phyloP scores from a whole-genome alignment of 2,329 filamentous ascomycete genomes.

The Paramyrothecium roridum region DNA sequence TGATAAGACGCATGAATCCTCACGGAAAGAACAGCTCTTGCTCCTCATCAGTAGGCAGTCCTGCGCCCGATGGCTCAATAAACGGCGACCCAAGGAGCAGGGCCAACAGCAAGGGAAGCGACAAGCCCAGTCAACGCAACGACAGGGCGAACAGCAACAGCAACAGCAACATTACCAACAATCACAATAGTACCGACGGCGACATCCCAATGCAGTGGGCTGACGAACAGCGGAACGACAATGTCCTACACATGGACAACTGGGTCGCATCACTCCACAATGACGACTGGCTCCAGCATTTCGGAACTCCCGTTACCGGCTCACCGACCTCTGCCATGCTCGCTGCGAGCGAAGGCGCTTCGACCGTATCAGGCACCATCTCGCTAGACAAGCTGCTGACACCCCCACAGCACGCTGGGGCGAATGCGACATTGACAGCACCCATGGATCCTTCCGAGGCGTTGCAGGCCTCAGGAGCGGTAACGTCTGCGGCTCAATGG shows the following conservation, averaged over 20 bases:
- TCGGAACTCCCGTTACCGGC: not conserved
- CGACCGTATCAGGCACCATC: not conserved
- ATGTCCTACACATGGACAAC: not conserved
- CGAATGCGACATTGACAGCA: not conserved
- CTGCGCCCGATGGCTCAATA: not conserved
- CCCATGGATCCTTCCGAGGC: not conserved
- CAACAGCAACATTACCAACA: not conserved
- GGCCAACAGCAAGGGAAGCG: not conserved
- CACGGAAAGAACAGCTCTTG: not conserved
- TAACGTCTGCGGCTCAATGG: not conserved
- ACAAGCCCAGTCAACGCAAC: not conserved
- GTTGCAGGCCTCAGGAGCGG: not conserved
- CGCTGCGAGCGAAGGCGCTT: not conserved
- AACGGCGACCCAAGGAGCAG: not conserved
- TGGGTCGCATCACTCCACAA: not conserved
- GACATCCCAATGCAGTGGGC: constrained; percentile 1
- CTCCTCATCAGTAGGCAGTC: not conserved
- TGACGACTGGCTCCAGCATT: constrained; percentile 1
- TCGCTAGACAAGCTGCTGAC: not conserved
- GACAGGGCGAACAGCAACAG: not conserved
- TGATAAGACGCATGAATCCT: not conserved
- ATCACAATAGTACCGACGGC: not conserved
- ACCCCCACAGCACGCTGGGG: not conserved
- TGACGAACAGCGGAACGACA: not conserved
- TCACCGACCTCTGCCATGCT: constrained; percentile 1